phyloP scores from a whole-genome alignment of 1,284 basidiomycete genomes.

The Microbotryomycetes sp. region DNA sequence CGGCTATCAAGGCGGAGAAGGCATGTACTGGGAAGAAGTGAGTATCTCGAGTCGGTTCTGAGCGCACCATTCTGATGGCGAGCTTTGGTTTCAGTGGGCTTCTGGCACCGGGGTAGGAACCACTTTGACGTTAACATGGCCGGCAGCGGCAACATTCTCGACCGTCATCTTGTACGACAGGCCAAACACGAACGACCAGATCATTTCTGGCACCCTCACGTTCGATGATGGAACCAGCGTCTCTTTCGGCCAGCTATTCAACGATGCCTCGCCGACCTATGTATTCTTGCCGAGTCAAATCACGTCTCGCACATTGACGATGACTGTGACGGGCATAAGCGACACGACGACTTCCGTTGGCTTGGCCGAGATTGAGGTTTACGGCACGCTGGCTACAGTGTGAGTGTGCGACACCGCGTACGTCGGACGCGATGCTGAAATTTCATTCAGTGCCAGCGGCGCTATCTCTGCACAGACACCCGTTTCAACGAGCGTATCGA shows the following conservation, averaged over 20 bases:
- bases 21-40: neutral
- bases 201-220: conserved; percentile 13
- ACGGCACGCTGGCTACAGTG: neutral
- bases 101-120: conserved; percentile 21
- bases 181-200: conserved; percentile 20
- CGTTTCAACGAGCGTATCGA: neutral
- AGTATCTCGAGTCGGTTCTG: neutral
- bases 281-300: neutral
- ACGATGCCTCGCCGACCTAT: conserved; percentile 16
- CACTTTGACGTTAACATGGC: conserved; percentile 19
- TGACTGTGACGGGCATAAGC: conserved; percentile 21
- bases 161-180: conserved; percentile 26
- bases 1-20: neutral
- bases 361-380: conserved; percentile 23
- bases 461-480: neutral
- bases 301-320: neutral
- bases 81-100: conserved; percentile 21
- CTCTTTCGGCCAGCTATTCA: conserved; percentile 9
- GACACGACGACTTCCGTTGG: conserved; percentile 17
- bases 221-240: conserved; percentile 16
- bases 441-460: neutral
- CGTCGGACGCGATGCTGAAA: conserved; percentile 2
- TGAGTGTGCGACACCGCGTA: neutral
- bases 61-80: too few species aligned
- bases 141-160: neutral